Evolutionary conservation across 305 asterid species (phyloP), one percentile per base, ranked within the genome.

Genomic region (Fraxinus sp.): DNA sequence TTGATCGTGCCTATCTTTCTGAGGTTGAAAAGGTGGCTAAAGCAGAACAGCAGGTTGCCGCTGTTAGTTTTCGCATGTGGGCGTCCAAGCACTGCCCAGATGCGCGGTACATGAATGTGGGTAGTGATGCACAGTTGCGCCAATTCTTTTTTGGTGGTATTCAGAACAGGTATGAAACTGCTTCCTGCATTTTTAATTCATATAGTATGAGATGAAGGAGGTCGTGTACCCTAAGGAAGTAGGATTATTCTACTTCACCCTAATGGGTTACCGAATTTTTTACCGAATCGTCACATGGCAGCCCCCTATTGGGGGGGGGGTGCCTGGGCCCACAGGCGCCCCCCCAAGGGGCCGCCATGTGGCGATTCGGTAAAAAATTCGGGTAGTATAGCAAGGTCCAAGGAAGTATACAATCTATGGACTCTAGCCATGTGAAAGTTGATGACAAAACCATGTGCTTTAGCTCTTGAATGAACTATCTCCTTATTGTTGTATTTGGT

Each of bases 71-170:
- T 86, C 97, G 98, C 59, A 93, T 88, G 87, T 96, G 98, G 98
- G 98, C 99, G 13, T 89, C 98, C 6, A 91, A 91, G 86, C 84
- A 91, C 86, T 93, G 97, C 85, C 90, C 95, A 70, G 97, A 93
- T 86, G 97, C 99, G 1, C 85, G 88, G 85, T 79, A 83, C 91
- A 94, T 96, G 98, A 96, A 96, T 82, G 94, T 96, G 78, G 97
- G 99, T 81, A 96, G 99, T 87, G 99, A 96, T 88, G 5, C 93
- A 71, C 99, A 96, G 89, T 84, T 96, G 87, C 94, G 99, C 30
- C 96, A 93, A 82, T 87, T 96, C 46, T 93, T 96, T 86, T 96
- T 94, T 81, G 99, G 98, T 79, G 99, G 99, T 88, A 83, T 88
- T 81, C 90, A 87, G 88, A 96, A 96, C 90, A 91, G 93, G 99